Evolutionary conservation across 805 yeast genomes (phyloP).

Genomic region (Debaryomyces castellii): DNA sequence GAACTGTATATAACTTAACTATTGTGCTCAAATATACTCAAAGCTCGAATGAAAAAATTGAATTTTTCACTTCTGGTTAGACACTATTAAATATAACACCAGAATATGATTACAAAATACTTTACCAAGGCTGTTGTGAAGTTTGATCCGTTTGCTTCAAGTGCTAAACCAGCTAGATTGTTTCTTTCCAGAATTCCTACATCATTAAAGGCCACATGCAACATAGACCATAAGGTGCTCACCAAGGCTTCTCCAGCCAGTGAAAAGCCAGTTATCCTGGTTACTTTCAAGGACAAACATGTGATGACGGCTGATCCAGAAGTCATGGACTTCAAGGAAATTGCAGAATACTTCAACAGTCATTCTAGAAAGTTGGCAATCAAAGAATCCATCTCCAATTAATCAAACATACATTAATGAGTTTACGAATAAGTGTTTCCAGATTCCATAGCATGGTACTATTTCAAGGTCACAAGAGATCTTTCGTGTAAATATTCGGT

Average conservation of each 20-base stretch:
- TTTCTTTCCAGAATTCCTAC: slow-evolving; percentile 83
- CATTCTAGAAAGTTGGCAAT: slow-evolving; percentile 79
- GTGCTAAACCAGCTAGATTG: slow-evolving; percentile 77
- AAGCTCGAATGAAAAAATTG: not conserved
- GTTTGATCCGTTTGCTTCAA: slow-evolving; percentile 74
- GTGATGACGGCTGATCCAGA: slow-evolving; percentile 68
- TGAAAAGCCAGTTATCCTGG: slow-evolving; percentile 63
- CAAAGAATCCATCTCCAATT: slow-evolving; percentile 59
- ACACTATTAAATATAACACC: not conserved
- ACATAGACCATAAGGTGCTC: slow-evolving; percentile 62
- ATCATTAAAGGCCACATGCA: slow-evolving; percentile 56
- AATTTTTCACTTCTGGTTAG: not conserved
- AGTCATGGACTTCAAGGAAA: slow-evolving; percentile 53
- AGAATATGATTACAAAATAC: slow-evolving; percentile 82
- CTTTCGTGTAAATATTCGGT: not conserved
- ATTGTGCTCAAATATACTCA: not conserved
- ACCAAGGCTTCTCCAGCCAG: slow-evolving; percentile 32
- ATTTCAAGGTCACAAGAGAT: not conserved
- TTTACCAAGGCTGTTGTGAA: slow-evolving; percentile 73
- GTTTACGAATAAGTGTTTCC: not conserved
- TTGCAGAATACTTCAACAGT: slow-evolving; percentile 67
- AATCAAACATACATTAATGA: not conserved
- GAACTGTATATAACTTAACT: not conserved
- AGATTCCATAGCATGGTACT: not conserved
- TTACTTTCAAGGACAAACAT: slow-evolving; percentile 78